Percentiles rank a stretch among this genome's conserved stretches.
Evolutionary conservation across 164 flowering plant species (phyloP).

Genomic region (Kingdonia uniflora): DNA sequence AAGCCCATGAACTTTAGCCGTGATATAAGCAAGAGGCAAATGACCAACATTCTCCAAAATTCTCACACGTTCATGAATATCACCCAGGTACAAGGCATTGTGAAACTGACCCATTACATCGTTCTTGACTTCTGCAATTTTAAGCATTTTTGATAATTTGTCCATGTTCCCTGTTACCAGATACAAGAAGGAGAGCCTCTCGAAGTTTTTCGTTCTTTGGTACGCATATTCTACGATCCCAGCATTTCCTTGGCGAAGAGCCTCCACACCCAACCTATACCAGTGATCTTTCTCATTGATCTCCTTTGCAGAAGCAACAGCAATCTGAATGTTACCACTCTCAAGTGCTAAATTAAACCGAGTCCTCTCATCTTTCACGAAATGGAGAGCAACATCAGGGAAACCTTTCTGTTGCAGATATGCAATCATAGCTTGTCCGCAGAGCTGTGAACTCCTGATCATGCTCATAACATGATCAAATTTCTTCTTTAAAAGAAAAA

Average conservation of each 20-base stretch:
- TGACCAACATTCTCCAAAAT: constrained; percentile 33
- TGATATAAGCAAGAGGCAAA: constrained; percentile 30
- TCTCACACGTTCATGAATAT: constrained; percentile 28
- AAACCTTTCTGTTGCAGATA: constrained; percentile 45
- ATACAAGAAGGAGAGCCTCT: constrained; percentile 35
- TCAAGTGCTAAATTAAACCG: constrained; percentile 36
- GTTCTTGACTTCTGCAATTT: constrained; percentile 30
- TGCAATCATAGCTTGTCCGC: constrained; percentile 49
- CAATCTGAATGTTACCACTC: constrained; percentile 34
- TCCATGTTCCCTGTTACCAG: constrained; percentile 29
- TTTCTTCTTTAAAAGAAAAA: constrained; percentile 31
- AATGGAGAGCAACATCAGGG: constrained; percentile 45
- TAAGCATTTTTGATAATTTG: constrained; percentile 30
- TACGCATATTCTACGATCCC: constrained; percentile 37
- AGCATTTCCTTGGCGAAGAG: constrained; percentile 38
- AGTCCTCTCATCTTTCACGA: constrained; percentile 35
- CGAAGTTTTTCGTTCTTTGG: constrained; percentile 37
- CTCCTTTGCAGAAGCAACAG: constrained; percentile 35
- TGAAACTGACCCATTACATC: constrained; percentile 41
- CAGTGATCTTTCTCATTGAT: constrained; percentile 37
- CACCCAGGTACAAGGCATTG: constrained; percentile 33
- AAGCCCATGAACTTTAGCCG: constrained; percentile 30
- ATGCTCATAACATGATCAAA: constrained; percentile 46
- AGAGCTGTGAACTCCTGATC: constrained; percentile 37
- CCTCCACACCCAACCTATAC: constrained; percentile 38